phyloP scores from a whole-genome alignment of 331 rosid species.

The Pyracantha coccinea region DNA sequence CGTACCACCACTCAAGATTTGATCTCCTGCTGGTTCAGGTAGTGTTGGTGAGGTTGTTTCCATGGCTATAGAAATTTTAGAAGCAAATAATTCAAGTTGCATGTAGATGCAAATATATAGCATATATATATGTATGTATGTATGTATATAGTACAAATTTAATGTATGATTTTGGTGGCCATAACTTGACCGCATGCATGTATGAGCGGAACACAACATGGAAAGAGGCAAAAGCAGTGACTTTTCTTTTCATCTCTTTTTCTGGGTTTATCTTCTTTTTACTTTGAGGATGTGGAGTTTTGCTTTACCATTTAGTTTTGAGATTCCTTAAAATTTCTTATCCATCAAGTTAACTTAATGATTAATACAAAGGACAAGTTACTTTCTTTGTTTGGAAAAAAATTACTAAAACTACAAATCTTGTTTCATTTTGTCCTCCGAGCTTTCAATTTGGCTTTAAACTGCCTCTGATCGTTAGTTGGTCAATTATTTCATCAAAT shows the following conservation, averaged over 20 bases:
- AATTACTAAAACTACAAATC: no score
- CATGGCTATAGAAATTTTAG: slow-evolving; percentile 11
- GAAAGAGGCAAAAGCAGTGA: slow-evolving; percentile 24
- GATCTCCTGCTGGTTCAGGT: slow-evolving; percentile 32
- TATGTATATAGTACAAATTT: no score
- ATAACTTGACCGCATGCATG: neutral
- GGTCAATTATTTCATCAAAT: neutral
- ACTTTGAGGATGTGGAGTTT: neutral
- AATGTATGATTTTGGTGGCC: neutral
- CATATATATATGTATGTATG: no score
- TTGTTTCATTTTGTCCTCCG: neutral
- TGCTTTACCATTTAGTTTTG: neutral
- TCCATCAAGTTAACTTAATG: neutral
- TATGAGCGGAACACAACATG: slow-evolving; percentile 49
- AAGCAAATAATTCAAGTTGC: neutral
- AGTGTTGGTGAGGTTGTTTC: slow-evolving; percentile 30
- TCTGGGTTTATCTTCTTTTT: neutral
- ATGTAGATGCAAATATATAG: neutral
- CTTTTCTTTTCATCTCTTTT: neutral
- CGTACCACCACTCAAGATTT: neutral
- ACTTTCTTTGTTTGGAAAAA: neutral
- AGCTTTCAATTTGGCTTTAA: neutral
- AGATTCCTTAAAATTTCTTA: neutral
- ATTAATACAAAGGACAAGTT: neutral
- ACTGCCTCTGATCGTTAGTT: neutral